phyloP scores from a whole-genome alignment of 2,329 filamentous ascomycete genomes.

The Penicillium occitanis region DNA sequence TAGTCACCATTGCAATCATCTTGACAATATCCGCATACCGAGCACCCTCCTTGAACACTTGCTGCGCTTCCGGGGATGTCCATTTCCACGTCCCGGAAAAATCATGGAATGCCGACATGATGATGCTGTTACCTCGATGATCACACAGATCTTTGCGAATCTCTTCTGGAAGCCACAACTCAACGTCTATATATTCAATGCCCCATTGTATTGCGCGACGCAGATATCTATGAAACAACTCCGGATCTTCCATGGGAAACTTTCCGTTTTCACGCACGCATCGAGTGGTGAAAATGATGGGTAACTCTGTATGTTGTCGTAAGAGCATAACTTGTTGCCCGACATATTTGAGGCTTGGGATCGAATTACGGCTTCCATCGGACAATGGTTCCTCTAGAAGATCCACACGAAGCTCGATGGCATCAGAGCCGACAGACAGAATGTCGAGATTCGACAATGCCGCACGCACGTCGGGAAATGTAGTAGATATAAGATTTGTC shows the following conservation, averaged over 20 bases:
- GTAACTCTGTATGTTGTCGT: constrained; percentile 78
- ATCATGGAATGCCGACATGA: constrained; percentile 91
- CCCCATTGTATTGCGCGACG: constrained; percentile 84
- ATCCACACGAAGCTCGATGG: constrained; percentile 81
- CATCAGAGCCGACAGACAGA: constrained; percentile 80
- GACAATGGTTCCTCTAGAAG: constrained; percentile 69
- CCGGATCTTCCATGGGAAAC: constrained; percentile 78
- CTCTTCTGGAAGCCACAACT: constrained; percentile 78
- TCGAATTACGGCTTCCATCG: constrained; percentile 60
- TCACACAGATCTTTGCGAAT: constrained; percentile 68
- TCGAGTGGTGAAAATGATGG: constrained; percentile 85
- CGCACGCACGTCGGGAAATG: constrained; percentile 80
- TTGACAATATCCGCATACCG: constrained; percentile 83
- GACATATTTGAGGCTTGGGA: constrained; percentile 80
- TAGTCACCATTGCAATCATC: constrained; percentile 82
- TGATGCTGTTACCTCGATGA: constrained; percentile 72
- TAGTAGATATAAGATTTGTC: constrained; percentile 84
- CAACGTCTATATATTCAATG: constrained; percentile 85
- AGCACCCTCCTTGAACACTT: constrained; percentile 68
- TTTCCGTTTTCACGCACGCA: constrained; percentile 79
- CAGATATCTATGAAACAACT: constrained; percentile 75
- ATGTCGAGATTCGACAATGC: constrained; percentile 84
- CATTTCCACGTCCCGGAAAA: constrained; percentile 82
- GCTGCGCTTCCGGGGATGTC: constrained; percentile 70
- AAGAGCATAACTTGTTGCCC: constrained; percentile 83